Base-by-base conservation (phyloP, 495 filamentous ascomycete species). In the Tetracladium marchalianum region DNA sequence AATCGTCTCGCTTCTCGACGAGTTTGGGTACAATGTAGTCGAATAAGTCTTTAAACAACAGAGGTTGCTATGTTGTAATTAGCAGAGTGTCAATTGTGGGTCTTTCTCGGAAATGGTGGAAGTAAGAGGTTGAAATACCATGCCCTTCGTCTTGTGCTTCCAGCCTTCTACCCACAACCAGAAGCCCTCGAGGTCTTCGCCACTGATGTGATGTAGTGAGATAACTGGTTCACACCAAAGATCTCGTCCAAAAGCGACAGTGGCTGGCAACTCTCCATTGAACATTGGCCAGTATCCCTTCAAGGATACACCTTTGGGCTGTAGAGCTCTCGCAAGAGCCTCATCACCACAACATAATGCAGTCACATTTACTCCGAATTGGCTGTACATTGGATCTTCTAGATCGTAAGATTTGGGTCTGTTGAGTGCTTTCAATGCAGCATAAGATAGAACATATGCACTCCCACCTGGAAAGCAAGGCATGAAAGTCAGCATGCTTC, bases 151-250 rank as follows among this genome's bases (percentile, higher is more conserved):
- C 35, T 17, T 47, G 18, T 16, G 35, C 16, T 40, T 47, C 44
- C 44, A 47, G 5, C 39, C 24, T 24, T 47, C 44, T 15, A 39
- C 18, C 44, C 44, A 47, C 17, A 39, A 22, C 44, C 44, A 47
- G 4, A 39, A 15, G 31, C 32, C 17, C 39, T 47, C 5, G 22
- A 47, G 31, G 19, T 47, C 35, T 12, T 47, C 35, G 18, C 44
- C 44, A 18, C 35, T 27, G 22, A 27, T 27, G 7, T 27, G 22
- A 27, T 27, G 22, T 7, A 27, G 57, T 12, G 71, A 73, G 12
- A 43, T 43, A 12, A 43, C 41, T 4, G 41, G 41, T 11, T 43
- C 41, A 51, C 63, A 66, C 24, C 55, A 44, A n/a, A 32, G 33
- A 24, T 38, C 40, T 44, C 51, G 51, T 32, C 41, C 41, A 18